Percentiles rank a stretch among this genome's conserved stretches.
Evolutionary conservation across 2,329 filamentous ascomycete species (phyloP).

Genomic region (Trichophyton benhamiae): DNA sequence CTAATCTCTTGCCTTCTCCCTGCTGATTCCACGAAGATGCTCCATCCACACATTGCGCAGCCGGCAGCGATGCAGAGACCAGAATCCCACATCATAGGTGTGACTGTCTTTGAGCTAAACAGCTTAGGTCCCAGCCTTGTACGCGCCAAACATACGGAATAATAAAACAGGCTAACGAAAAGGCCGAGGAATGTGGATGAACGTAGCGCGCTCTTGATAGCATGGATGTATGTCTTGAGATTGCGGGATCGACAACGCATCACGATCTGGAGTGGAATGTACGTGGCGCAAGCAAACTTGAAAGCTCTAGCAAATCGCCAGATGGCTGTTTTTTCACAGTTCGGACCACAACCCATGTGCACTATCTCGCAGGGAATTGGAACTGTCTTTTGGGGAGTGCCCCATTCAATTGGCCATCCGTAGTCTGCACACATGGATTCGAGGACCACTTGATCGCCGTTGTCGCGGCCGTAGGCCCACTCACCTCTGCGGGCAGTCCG

Average conservation of each 20-base stretch:
- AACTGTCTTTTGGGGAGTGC: conserved; percentile 54
- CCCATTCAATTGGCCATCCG: conserved; percentile 55
- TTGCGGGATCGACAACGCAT: conserved; percentile 43
- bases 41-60: conserved; percentile 69
- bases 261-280: conserved; percentile 61
- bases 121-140: conserved; percentile 60
- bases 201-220: conserved; percentile 49
- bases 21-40: conserved; percentile 58
- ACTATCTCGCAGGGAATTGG: conserved; percentile 76
- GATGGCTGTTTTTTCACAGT: conserved; percentile 55
- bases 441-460: conserved; percentile 55
- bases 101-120: conserved; percentile 43
- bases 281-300: conserved; percentile 62
- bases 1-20: conserved; percentile 60
- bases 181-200: conserved; percentile 66
- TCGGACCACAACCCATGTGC: conserved; percentile 64
- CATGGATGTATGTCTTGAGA: conserved; percentile 34
- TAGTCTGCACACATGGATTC: conserved; percentile 61
- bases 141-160: conserved; percentile 66
- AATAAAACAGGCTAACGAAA: conserved; percentile 73
- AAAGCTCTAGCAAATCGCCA: conserved; percentile 57
- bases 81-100: conserved; percentile 45
- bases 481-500: conserved; percentile 51
- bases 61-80: conserved; percentile 57
- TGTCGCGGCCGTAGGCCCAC: conserved; percentile 62